Conservation (phyloP, 495 filamentous ascomycete genomes). For the Neurospora sp. region DNA sequence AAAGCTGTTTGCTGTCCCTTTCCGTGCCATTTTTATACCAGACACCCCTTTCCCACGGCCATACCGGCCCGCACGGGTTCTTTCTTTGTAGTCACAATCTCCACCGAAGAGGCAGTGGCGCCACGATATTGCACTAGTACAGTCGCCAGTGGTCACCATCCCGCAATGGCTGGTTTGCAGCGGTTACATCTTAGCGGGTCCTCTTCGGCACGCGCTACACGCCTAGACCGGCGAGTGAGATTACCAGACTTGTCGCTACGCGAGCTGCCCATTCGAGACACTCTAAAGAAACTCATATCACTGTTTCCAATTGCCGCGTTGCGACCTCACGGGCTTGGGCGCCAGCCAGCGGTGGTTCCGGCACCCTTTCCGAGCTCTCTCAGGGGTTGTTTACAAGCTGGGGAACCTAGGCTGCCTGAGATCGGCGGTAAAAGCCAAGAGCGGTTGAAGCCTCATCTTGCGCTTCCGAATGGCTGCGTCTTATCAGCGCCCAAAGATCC, state of each 20-base stretch:
- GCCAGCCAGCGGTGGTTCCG: not conserved
- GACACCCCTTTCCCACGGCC: not conserved
- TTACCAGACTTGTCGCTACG: not conserved
- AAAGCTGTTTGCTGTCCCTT: not conserved
- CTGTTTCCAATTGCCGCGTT: not conserved
- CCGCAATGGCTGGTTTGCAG: not conserved
- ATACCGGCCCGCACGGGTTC: not conserved
- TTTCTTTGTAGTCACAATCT: not conserved
- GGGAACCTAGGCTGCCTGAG: not conserved
- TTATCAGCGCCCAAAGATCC: not conserved
- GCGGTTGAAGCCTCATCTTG: not conserved
- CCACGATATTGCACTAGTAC: not conserved
- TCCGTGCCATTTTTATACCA: not conserved
- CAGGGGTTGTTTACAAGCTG: not conserved
- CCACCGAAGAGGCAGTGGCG: not conserved
- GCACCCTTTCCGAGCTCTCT: not conserved
- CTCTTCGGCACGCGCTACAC: not conserved
- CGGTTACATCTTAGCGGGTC: not conserved
- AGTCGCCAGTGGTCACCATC: not conserved
- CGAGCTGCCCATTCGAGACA: not conserved
- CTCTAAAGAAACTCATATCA: not conserved
- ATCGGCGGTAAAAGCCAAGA: not conserved
- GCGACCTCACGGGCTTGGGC: not conserved
- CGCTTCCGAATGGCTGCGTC: not conserved
- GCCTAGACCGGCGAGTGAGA: not conserved